phyloP scores from a whole-genome alignment of 495 filamentous ascomycete genomes.

The Aspergillus carlsbadensis region DNA sequence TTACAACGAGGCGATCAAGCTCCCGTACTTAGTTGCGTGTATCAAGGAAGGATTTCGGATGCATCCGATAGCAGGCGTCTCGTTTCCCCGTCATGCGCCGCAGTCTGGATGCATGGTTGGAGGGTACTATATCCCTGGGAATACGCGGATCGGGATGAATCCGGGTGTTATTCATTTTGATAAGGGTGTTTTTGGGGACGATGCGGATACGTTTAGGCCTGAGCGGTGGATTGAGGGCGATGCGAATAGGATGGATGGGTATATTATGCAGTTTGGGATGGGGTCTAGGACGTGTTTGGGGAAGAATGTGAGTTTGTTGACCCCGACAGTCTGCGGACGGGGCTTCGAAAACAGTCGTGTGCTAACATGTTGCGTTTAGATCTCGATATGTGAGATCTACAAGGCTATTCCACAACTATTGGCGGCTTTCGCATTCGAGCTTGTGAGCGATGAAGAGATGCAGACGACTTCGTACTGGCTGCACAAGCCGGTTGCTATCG shows the following conservation, averaged over 20 bases:
- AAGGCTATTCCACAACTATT: conserved; percentile 1
- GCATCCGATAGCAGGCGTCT: conserved; percentile 3
- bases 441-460: not conserved
- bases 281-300: not conserved
- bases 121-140: not conserved
- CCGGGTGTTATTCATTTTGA: conserved; percentile 21
- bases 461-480: conserved; percentile 5
- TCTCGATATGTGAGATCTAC: conserved; percentile 5
- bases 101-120: not conserved
- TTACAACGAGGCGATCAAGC: conserved; percentile 34
- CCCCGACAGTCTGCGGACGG: no score
- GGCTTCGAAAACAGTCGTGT: no score
- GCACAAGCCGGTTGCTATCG: conserved; percentile 4
- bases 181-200: conserved; percentile 17
- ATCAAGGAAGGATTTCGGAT: conserved; percentile 7
- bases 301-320: conserved; percentile 1
- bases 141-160: conserved; percentile 35
- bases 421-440: not conserved
- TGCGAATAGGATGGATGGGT: conserved; percentile 13
- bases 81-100: not conserved
- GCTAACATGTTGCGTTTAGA: not conserved
- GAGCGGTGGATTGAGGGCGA: conserved; percentile 18
- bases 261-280: conserved; percentile 6
- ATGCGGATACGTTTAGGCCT: conserved; percentile 19
- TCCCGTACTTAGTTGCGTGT: not conserved